phyloP scores from a whole-genome alignment of 176 grass and related monocot species.

The Oropetium thomaeum region DNA sequence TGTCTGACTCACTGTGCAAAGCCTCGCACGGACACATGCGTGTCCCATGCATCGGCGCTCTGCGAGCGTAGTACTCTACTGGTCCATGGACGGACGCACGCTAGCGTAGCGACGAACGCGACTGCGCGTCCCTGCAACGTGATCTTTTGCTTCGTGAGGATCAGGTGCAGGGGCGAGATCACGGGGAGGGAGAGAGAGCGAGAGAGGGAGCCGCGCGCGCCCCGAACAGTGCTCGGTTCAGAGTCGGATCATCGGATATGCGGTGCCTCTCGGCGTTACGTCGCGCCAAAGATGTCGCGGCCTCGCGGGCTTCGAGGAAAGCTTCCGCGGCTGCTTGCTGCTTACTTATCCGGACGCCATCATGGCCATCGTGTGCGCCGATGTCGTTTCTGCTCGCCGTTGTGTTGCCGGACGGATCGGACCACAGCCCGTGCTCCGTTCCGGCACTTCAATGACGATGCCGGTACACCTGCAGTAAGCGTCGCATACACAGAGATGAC shows the following conservation, averaged over 20 bases:
- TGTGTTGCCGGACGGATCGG: background rate
- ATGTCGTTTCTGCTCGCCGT: background rate
- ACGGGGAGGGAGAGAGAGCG: background rate
- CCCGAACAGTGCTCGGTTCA: no score
- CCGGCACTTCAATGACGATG: background rate
- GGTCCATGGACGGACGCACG: background rate
- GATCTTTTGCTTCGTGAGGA: constrained; percentile 45
- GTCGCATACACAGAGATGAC: constrained; percentile 16
- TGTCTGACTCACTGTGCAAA: background rate
- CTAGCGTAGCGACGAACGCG: background rate
- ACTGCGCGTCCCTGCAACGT: background rate
- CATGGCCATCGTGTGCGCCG: background rate
- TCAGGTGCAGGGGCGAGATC: constrained; percentile 4
- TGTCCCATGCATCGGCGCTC: background rate
- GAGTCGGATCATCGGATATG: background rate
- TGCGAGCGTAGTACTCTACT: no score
- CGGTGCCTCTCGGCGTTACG: constrained; percentile 22
- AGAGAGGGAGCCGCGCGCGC: background rate
- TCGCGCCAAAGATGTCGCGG: constrained; percentile 18
- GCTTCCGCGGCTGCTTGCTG: no score
- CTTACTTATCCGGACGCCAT: background rate
- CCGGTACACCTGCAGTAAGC: background rate
- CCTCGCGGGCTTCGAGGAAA: constrained; percentile 25
- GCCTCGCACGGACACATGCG: constrained; percentile 25
- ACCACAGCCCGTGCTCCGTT: no score